Base-by-base conservation (phyloP, 177 flowering plant genomes). In the Vitis hybrid region DNA sequence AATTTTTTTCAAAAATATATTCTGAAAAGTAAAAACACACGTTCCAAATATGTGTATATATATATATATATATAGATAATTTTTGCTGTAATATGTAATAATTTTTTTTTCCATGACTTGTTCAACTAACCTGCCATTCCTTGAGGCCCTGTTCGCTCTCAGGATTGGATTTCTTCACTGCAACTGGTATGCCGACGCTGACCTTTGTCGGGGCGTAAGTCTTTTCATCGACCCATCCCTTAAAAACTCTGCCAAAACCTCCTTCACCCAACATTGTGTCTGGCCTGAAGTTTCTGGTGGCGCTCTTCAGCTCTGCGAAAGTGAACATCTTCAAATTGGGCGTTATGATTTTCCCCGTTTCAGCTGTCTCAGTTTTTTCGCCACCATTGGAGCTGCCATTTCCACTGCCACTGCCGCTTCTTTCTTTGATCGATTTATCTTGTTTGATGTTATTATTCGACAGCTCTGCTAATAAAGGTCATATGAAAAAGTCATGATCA, bases 211-310 rank as follows among this genome's bases (percentile, higher is more conserved):
- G 87, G 0, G 76, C 78, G 3, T 67, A 69, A 2, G 85, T 80
- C 8, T 56, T 64, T 18, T 70, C 65, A 53, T 84, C 86, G 4
- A 84, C 58, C 85, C 86, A 84, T 2, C 87, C 87, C 39, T 82
- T 82, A 76, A 82, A 84, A 16, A 84, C 87, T 45, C 64, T 63
- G 0, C 87, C 87, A 31, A 84, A 84, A 5, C 85, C 87, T 4
- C 87, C 87, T 60, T 82, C 86, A 1, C 84, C 85, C 9, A 84
- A 63, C 61, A 82, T 50, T 2, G 81, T 65, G 16, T 82, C 87
- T 4, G 85, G 81, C 39, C 80, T 67, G 72, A 84, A 84, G 53
- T 85, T 81, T 66, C 71, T 71, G 13, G 88, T 85, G 2, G 86
- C 86, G 5, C 71, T 78, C 62, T 69, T 83, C 22, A 85, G 71